These are phyloP conservation scores for Orychophragmus violaceus DNA, from an alignment of 345 rosid genomes.

Conservation along the genomic window DNA sequence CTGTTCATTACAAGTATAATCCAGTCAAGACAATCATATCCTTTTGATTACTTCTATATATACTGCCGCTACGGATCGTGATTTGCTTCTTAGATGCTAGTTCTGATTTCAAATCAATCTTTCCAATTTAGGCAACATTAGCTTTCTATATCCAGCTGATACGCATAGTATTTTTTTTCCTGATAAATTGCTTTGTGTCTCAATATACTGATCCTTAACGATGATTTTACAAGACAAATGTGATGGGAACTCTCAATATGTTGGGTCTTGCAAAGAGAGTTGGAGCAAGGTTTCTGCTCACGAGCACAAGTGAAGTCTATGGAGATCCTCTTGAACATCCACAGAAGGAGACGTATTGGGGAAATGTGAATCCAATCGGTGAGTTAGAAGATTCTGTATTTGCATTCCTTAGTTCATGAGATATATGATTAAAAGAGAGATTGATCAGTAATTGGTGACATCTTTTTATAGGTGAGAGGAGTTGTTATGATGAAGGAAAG, in stretches of 20 bases:
- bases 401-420: background rate
- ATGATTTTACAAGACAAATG: constrained; percentile 79
- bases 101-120: background rate
- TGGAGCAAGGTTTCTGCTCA: constrained; percentile 89
- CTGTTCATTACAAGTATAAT: constrained; percentile 92
- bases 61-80: background rate
- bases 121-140: background rate
- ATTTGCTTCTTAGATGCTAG: background rate
- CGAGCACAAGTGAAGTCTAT: constrained; percentile 98
- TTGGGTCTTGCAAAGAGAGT: constrained; percentile 98
- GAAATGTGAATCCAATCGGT: constrained; percentile 98
- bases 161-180: too few relatives aligned
- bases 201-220: constrained; percentile 69
- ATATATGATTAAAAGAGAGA: background rate
- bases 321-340: constrained; percentile 99
- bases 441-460: background rate
- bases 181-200: background rate
- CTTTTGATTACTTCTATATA: constrained; percentile 27
- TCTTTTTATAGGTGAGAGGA: constrained; percentile 64
- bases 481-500: constrained; percentile 98
- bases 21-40: constrained; percentile 99
- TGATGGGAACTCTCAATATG: constrained; percentile 98
- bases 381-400: background rate
- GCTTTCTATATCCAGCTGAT: too few relatives aligned
- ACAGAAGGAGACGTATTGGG: constrained; percentile 98